Evolutionary conservation across 345 rosid genomes (phyloP).

Genomic region (Gossypium bickii): DNA sequence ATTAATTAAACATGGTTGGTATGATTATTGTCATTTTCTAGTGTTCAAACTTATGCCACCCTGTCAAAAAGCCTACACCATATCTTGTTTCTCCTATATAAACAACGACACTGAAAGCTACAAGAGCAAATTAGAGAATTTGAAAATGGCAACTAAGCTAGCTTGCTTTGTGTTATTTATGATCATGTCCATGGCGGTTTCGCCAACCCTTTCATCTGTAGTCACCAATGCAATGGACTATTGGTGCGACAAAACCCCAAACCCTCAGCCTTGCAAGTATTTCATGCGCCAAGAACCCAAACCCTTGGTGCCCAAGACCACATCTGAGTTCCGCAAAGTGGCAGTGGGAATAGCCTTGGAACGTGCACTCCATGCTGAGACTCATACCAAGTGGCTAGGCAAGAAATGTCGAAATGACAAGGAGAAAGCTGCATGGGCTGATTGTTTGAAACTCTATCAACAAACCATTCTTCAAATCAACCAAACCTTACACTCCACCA

Average conservation of each 20-base stretch:
- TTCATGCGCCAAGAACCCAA: conserved; percentile 30
- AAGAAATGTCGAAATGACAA: conserved; percentile 48
- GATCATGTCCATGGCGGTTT: conserved; percentile 12
- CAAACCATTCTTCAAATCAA: conserved; percentile 52
- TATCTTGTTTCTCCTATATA: neutral
- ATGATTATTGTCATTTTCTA: neutral
- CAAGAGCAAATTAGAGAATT: neutral
- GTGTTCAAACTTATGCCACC: conserved; percentile 6
- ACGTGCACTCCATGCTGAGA: conserved; percentile 46
- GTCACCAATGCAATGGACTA: conserved; percentile 31
- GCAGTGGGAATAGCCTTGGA: conserved; percentile 47
- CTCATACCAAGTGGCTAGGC: conserved; percentile 44
- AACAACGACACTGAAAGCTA: neutral
- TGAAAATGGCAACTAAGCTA: conserved; percentile 22
- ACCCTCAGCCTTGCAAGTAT: conserved; percentile 63
- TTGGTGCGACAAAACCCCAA: conserved; percentile 75
- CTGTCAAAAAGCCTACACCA: neutral
- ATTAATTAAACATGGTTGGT: neutral
- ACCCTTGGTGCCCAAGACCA: conserved; percentile 27
- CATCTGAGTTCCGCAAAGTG: conserved; percentile 46
- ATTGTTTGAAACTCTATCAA: conserved; percentile 61
- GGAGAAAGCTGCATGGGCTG: conserved; percentile 76
- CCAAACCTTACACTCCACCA: conserved; percentile 42
- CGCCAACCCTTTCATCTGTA: conserved; percentile 15
- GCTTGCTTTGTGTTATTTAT: neutral